These are phyloP conservation scores for Saturnispora serradocipensis DNA, from an alignment of 805 yeast species.

Conservation along the genomic window DNA sequence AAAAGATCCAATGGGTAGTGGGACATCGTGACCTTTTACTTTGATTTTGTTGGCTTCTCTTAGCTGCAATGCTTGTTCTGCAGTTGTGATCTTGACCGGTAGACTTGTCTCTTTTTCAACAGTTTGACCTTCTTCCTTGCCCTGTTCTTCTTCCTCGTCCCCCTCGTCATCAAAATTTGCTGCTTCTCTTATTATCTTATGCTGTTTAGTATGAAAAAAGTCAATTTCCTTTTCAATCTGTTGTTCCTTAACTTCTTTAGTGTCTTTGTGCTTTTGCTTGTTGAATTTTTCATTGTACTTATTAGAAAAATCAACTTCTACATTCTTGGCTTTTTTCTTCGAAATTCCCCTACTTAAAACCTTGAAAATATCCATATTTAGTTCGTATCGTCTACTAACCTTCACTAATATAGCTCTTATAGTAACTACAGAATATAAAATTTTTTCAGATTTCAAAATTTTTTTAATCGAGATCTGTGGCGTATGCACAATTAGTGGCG, in stretches of 20 bases:
- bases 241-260: conserved; percentile 17
- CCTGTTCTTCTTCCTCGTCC: conserved; percentile 23
- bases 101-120: not conserved
- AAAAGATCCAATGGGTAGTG: conserved; percentile 87
- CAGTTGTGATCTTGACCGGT: conserved; percentile 33
- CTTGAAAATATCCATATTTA: conserved; percentile 76
- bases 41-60: conserved; percentile 59
- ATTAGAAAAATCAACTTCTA: conserved; percentile 33
- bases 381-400: not conserved
- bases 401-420: not conserved
- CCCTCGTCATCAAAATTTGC: conserved; percentile 24
- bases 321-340: conserved; percentile 47
- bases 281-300: conserved; percentile 19
- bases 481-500: not conserved
- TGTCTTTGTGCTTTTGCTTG: conserved; percentile 32
- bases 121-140: conserved; percentile 9
- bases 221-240: conserved; percentile 69
- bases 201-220: conserved; percentile 61
- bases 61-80: conserved; percentile 50
- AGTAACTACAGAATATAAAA: not conserved
- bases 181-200: conserved; percentile 14
- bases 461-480: not conserved
- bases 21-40: conserved; percentile 75
- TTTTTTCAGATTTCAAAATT: conserved; percentile 3
- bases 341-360: conserved; percentile 81